Base-by-base conservation (phyloP, 2,329 filamentous ascomycete genomes). In the Purpureocillium lavendulum region DNA sequence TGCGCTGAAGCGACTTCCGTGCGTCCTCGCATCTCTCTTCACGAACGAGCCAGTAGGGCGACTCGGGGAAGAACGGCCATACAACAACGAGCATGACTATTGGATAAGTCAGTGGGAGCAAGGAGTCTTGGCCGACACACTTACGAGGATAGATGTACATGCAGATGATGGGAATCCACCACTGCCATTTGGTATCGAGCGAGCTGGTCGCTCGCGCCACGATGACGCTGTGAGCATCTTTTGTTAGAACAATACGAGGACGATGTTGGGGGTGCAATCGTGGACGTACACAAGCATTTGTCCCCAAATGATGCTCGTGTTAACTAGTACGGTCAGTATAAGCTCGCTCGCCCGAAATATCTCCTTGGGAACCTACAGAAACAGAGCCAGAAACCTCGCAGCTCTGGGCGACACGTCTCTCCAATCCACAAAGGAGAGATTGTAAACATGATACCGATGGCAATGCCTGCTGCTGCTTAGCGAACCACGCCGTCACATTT, bases 371-470 rank as follows among this genome's bases (percentile, higher is more conserved):
- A 36, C 34, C 12, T 7, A 36, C 34, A 54, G 45, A 64, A 52
- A 45, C 59, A 63, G 12, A 63, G 58, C 39, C 56, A 62, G 38
- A 62, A 58, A 4, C 60, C 60, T 8, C 60, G 52, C 7, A 62
- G 51, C 33, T 64, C 60, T 0, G 59, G 60, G 1, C 60, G 50
- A 30, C 49, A 54, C 7, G 47, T 60, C 44, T 64, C 60, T 12
- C 59, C 59, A 38, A 63, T 63, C 58, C 58, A 64, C 11, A 62
- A 43, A 2, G 60, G 60, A 7, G 59, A 54, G 14, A 62, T 56
- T 2, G 55, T 55, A 39, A 60, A 61, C 45, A 61, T 56, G 2
- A 61, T 57, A 8, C 60, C 59, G 33, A 62, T 56, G 1, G 53
- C 57, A 35, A 59, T 49, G 7, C 46, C 49, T 50, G 37, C 4